phyloP scores from a whole-genome alignment of 2,329 filamentous ascomycete genomes.

The Colletotrichum neosansevieriae region DNA sequence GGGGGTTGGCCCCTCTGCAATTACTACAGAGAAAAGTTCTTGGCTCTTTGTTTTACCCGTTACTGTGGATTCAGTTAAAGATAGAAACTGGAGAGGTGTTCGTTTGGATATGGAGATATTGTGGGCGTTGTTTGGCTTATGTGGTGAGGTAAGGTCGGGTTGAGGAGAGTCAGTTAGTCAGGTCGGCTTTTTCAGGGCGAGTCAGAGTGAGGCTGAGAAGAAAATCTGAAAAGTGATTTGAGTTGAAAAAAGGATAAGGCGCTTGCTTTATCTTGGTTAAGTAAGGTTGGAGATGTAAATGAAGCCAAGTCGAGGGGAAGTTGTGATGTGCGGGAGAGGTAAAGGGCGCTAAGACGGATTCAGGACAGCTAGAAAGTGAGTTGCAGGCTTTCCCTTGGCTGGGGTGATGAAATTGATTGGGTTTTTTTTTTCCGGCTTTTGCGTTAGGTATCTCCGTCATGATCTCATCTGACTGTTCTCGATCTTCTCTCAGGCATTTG shows the following conservation, averaged over 20 bases:
- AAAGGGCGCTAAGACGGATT: slow-evolving; percentile 2
- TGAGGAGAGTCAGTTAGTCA: neutral
- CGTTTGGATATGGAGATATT: neutral
- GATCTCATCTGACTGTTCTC: neutral
- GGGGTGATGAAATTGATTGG: too few relatives aligned
- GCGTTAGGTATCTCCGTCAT: neutral
- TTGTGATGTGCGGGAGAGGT: slow-evolving; percentile 12
- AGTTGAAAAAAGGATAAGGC: too few relatives aligned
- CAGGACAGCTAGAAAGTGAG: neutral
- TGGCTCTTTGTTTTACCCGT: too few relatives aligned
- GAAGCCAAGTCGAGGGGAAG: slow-evolving; percentile 16
- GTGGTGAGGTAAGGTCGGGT: slow-evolving; percentile 4
- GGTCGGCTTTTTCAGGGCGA: neutral
- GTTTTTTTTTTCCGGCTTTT: neutral
- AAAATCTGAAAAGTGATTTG: too few relatives aligned
- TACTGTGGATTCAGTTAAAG: slow-evolving; percentile 8
- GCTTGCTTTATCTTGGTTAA: too few relatives aligned
- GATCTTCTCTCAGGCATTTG: neutral
- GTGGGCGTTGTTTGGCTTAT: neutral
- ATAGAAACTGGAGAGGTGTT: neutral
- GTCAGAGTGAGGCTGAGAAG: neutral
- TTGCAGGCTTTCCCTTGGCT: neutral
- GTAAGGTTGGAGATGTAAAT: neutral
- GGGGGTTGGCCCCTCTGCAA: too few relatives aligned
- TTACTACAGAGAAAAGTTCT: too few relatives aligned